Base-by-base conservation (phyloP, 228 moss, liverwort and hornwort species). In the Sphagnum fallax region DNA sequence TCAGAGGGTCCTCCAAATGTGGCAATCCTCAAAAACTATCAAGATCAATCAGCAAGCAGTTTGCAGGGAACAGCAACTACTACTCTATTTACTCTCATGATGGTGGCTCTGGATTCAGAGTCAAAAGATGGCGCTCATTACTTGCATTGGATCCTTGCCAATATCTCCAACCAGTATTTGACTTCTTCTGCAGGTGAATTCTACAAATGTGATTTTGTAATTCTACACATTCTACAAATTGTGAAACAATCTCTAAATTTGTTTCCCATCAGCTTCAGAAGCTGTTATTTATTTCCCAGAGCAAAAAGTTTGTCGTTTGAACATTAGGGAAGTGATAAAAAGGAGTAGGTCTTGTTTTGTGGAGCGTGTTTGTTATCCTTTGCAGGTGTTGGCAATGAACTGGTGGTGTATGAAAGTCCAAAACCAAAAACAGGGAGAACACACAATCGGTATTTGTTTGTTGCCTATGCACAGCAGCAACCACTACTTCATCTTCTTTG, bases 111-210 rank as follows among this genome's bases (percentile, higher is more conserved):
- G 5, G 69, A 69, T 53, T 61, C 65, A 16, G 62, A 47, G 15
- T 62, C 10, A 8, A 32, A 32, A 32, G 62, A 62, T 16, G 62
- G 62, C 2, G 77, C 47, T 10, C 53, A 73, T 10, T n/a, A 73
- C 50, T 47, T 77, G 2, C 64, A 77, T 47, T 77, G 73, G 77
- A 62, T 61, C 50, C 14, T 73, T 6, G 73, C 65, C 10, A 70
- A 77, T 51, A 48, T 51, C 51, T 52, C 73, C 6, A 55, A 66
- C 32, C 53, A 62, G 10, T 58, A 9, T 58, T 58, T 58, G 58
- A 58, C 14, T 10, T 58, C 10, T 58, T 58, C 58, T 58, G 53
- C 49, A 0, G 72, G 69, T 9, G 73, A 73, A 10, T 52, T 53
- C 61, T 61, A 57, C 13, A 57, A 8, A 57, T 13, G 8, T 57